Base-by-base conservation (phyloP, 148 eudicot species). In the Spergularia bocconei region DNA sequence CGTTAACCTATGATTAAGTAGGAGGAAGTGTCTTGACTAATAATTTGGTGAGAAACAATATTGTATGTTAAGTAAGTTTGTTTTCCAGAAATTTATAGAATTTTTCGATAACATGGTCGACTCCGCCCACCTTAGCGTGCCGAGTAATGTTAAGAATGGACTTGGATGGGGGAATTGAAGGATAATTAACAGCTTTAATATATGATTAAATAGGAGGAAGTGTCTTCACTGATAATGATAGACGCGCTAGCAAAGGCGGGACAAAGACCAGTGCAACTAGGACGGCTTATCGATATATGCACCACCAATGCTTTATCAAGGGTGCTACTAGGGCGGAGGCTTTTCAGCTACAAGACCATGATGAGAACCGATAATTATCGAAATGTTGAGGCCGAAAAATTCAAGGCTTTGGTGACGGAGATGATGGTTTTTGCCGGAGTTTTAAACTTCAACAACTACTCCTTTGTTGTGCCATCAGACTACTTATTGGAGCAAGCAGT, bases 301-400 rank as follows among this genome's bases (percentile, higher is more conserved):
- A 85, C 98, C 57, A 92, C 98, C 10, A 95, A 95, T 72, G 96
- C 96, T 20, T 73, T 95, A 15, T 89, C 84, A 29, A 85, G 89
- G 53, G 97, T 83, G 75, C 84, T 89, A 90, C 47, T 92, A 2
- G 93, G 99, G 64, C 68, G 78, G 65, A 79, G 92, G 7, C 92
- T 92, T 63, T 86, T 95, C 63, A 86, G 87, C 0, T 87, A 86
- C 65, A 85, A 81, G 0, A 67, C 66, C 16, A 80, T 8, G 68
- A 79, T 20, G 80, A 63, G 0, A 95, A 88, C 65, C 73, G 81
- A 7, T 89, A 90, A 75, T n/a, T n/a, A n/a, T n/a, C n/a, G n/a
- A n/a, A n/a, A n/a, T n/a, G n/a, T n/a, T n/a, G n/a, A n/a, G n/a
- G 90, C 96, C 3, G 96, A 92, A 51, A 94, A 95, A 77, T 95